phyloP scores from a whole-genome alignment of 768 basidiomycete species.

The Lactifluus rugatus region DNA sequence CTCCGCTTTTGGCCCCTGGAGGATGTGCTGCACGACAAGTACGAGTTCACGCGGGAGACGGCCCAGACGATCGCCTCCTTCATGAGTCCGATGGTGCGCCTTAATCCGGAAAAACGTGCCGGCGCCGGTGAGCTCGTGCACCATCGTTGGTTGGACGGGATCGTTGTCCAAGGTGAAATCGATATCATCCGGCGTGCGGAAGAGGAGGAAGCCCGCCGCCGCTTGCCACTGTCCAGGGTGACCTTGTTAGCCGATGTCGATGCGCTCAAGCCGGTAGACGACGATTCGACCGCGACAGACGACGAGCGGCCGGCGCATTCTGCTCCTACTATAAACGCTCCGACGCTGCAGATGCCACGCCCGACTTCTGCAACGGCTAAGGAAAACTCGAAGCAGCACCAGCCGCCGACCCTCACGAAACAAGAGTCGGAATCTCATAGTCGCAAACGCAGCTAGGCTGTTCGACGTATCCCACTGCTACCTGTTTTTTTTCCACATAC shows the following conservation, averaged over 20 bases:
- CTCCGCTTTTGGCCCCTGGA: constrained; percentile 86
- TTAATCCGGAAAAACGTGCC: constrained; percentile 83
- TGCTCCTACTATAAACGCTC: background rate
- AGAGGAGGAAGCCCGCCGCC: constrained; percentile 35
- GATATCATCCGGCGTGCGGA: constrained; percentile 67
- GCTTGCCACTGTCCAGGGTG: constrained; percentile 19
- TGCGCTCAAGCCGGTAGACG: constrained; percentile 74
- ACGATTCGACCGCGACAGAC: constrained; percentile 24
- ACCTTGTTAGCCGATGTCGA: constrained; percentile 30
- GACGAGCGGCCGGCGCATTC: constrained; percentile 13
- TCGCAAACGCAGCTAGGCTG: constrained; percentile 10
- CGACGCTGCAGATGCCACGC: constrained; percentile 15
- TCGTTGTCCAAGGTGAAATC: constrained; percentile 83
- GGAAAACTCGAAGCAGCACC: constrained; percentile 19
- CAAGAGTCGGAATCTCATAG: constrained; percentile 4
- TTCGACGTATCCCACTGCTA: background rate
- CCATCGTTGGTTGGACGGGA: constrained; percentile 79
- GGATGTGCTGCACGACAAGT: constrained; percentile 85
- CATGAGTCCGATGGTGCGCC: constrained; percentile 80
- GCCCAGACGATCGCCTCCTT: constrained; percentile 76
- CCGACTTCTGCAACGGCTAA: constrained; percentile 20
- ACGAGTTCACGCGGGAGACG: constrained; percentile 77
- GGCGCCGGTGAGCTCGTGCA: constrained; percentile 78
- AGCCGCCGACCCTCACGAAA: constrained; percentile 2
- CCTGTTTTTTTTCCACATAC: background rate